Percentiles rank a stretch among this genome's conserved stretches.
Conservation (phyloP, 1,284 basidiomycete genomes). For the Stereum hirsutum region DNA sequence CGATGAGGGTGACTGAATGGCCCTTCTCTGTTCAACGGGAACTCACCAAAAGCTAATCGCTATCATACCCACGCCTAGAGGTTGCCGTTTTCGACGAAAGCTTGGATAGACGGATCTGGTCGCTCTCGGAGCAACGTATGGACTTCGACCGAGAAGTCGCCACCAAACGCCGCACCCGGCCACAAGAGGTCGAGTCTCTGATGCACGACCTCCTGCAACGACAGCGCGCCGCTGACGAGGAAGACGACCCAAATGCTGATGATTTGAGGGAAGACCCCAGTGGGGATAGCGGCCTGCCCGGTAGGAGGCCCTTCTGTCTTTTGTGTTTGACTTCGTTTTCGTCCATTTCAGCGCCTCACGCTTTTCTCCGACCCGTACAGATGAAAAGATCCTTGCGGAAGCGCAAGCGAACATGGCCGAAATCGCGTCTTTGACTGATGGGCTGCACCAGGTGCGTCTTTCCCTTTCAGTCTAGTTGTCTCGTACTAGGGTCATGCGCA, state of each 20-base stretch:
- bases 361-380: no score
- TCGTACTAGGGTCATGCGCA: no score
- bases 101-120: slow-evolving; percentile 66
- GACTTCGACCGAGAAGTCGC: slow-evolving; percentile 62
- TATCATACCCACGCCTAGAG: slow-evolving; percentile 28
- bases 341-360: background rate
- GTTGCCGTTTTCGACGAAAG: slow-evolving; percentile 76
- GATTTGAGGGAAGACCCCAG: background rate
- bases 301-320: background rate
- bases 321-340: no score
- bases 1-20: slow-evolving; percentile 43
- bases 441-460: background rate
- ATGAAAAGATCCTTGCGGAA: background rate
- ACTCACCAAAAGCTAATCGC: background rate
- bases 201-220: slow-evolving; percentile 37
- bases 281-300: background rate
- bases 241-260: slow-evolving; percentile 20
- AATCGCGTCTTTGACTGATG: background rate
- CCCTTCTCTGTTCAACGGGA: background rate
- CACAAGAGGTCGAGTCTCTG: slow-evolving; percentile 39
- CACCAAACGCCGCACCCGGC: slow-evolving; percentile 47
- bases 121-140: slow-evolving; percentile 54
- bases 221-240: slow-evolving; percentile 30
- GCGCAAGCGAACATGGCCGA: background rate
- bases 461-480: background rate